phyloP scores from a whole-genome alignment of 2,329 filamentous ascomycete genomes.

The Alternaria tenuissima region DNA sequence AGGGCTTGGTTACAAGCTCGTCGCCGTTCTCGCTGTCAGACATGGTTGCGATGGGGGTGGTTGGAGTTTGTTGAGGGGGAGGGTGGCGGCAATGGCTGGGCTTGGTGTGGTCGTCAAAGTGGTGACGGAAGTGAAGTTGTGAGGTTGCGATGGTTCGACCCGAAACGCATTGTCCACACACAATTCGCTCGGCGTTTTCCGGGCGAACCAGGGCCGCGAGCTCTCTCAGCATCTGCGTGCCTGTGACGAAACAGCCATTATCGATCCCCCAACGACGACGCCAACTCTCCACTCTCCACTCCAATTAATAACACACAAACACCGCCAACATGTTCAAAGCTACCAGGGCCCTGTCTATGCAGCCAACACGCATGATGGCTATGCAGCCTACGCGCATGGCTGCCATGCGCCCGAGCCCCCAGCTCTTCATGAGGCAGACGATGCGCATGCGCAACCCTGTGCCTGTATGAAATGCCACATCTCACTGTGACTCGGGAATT shows the following conservation, averaged over 20 bases:
- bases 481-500: not conserved
- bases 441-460: slow-evolving; percentile 65
- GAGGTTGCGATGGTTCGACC: slow-evolving; percentile 45
- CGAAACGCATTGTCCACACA: slow-evolving; percentile 44
- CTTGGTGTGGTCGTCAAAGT: slow-evolving; percentile 29
- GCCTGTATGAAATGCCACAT: slow-evolving; percentile 67
- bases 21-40: slow-evolving; percentile 74
- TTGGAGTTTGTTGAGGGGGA: slow-evolving; percentile 17
- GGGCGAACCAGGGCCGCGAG: slow-evolving; percentile 34
- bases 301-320: slow-evolving; percentile 28
- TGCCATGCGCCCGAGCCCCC: slow-evolving; percentile 48
- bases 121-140: slow-evolving; percentile 43
- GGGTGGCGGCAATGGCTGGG: slow-evolving; percentile 39
- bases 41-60: slow-evolving; percentile 71
- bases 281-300: slow-evolving; percentile 26
- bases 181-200: slow-evolving; percentile 46
- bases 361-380: slow-evolving; percentile 52
- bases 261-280: slow-evolving; percentile 24
- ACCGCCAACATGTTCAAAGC: slow-evolving; percentile 43
- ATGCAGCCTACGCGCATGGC: slow-evolving; percentile 54
- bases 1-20: slow-evolving; percentile 94
- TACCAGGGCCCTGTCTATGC: slow-evolving; percentile 52
- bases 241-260: slow-evolving; percentile 45
- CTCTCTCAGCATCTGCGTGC: slow-evolving; percentile 30
- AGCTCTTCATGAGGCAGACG: slow-evolving; percentile 56